These are phyloP conservation scores for Colletotrichum sp. DNA, from an alignment of 2,329 filamentous ascomycete genomes.

Conservation along the genomic window DNA sequence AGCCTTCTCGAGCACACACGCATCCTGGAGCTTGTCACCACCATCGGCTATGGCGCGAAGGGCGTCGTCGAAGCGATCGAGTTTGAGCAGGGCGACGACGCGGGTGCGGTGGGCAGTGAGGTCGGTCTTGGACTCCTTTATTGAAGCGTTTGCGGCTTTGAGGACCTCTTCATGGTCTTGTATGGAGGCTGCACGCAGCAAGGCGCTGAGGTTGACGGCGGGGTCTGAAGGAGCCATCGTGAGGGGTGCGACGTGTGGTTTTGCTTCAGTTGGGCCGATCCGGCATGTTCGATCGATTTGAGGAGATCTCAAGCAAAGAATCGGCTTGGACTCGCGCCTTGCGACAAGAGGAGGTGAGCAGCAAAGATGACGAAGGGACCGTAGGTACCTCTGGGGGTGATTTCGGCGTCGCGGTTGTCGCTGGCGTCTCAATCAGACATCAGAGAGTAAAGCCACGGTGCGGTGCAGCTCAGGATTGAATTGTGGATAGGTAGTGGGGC, in stretches of 20 bases:
- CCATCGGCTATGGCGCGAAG: constrained; percentile 70
- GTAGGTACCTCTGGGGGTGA: background rate
- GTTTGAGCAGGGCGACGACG: constrained; percentile 77
- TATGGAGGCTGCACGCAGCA: constrained; percentile 61
- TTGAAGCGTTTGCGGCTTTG: constrained; percentile 63
- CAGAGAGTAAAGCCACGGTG: background rate
- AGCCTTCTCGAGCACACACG: constrained; percentile 71
- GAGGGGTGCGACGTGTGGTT: background rate
- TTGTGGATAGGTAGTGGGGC: constrained; percentile 7
- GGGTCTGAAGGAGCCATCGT: constrained; percentile 48
- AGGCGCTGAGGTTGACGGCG: constrained; percentile 55
- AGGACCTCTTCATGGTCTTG: constrained; percentile 79
- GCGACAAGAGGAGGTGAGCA: background rate
- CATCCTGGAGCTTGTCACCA: constrained; percentile 63
- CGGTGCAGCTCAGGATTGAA: background rate
- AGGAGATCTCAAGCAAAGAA: background rate
- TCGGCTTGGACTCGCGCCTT: background rate
- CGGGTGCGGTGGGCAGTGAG: constrained; percentile 70
- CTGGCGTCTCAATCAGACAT: background rate
- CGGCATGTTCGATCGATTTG: background rate
- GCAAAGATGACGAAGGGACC: background rate
- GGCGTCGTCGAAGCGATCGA: constrained; percentile 83
- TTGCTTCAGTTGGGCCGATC: background rate
- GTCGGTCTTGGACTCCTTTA: constrained; percentile 66
- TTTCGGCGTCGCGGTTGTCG: background rate